Conservation (phyloP, 1,284 basidiomycete genomes). For the Meira nashicola region DNA sequence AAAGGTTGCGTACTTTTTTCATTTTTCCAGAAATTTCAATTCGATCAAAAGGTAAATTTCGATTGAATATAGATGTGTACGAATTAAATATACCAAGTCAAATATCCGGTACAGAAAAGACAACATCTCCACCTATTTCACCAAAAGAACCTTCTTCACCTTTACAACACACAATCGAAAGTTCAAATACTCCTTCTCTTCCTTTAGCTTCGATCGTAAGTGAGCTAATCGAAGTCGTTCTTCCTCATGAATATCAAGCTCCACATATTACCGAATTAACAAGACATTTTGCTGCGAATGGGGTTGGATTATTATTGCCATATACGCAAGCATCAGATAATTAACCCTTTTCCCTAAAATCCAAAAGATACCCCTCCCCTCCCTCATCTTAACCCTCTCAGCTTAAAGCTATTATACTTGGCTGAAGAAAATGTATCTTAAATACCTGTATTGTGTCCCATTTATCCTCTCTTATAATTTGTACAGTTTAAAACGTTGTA, state of each 20-base stretch:
- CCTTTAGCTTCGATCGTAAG: constrained; percentile 21
- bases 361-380: background rate
- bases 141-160: too few species aligned
- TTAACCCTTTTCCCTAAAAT: background rate
- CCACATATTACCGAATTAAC: constrained; percentile 36
- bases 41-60: constrained; percentile 27
- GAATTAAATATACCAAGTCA: constrained; percentile 4
- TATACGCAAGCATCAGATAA: constrained; percentile 25
- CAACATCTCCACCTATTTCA: too few species aligned
- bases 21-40: constrained; percentile 42
- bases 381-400: too few species aligned
- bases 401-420: background rate
- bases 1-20: constrained; percentile 18
- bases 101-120: too few species aligned
- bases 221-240: constrained; percentile 25
- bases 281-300: constrained; percentile 33
- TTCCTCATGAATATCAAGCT: constrained; percentile 18
- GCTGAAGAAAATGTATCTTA: background rate
- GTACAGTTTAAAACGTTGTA: constrained; percentile 3
- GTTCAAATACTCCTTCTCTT: constrained; percentile 6
- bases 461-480: background rate
- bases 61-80: constrained; percentile 24
- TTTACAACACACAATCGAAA: too few species aligned
- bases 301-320: constrained; percentile 27
- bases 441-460: background rate